Percentiles rank a stretch among this genome's conserved stretches.
These are phyloP conservation scores for Raffaelea ambrosiae DNA, from an alignment of 2,329 filamentous ascomycete genomes.

Conservation along the genomic window DNA sequence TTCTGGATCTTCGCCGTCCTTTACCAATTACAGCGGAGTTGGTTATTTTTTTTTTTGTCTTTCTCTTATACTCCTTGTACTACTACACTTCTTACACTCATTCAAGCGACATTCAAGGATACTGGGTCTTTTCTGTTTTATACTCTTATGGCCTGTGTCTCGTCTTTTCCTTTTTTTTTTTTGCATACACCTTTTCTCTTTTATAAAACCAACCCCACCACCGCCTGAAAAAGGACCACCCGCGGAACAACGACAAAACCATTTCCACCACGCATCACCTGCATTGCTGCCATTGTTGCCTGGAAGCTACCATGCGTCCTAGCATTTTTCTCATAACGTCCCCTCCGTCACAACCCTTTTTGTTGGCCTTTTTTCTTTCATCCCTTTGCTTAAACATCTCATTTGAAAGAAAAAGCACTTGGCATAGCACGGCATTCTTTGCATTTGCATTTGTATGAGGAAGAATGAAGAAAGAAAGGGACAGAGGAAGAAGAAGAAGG, in stretches of 20 bases:
- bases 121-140: neutral
- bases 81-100: neutral
- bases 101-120: no score
- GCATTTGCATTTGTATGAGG: neutral
- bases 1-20: neutral
- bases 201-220: neutral
- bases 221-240: neutral
- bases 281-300: neutral
- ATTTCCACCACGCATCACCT: neutral
- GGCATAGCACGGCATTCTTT: conserved; percentile 1
- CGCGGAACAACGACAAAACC: neutral
- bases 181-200: neutral
- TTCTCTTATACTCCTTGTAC: neutral
- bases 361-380: neutral
- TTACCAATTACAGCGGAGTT: neutral
- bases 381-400: neutral
- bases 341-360: neutral
- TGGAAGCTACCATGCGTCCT: neutral
- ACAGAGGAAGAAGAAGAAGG: neutral
- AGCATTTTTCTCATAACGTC: neutral
- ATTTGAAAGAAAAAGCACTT: neutral
- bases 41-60: neutral
- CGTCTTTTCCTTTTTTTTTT: neutral
- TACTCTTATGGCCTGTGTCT: neutral
- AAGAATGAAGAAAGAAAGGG: neutral